Conservation (phyloP, 768 basidiomycete genomes). For the Podaxis sp. region DNA sequence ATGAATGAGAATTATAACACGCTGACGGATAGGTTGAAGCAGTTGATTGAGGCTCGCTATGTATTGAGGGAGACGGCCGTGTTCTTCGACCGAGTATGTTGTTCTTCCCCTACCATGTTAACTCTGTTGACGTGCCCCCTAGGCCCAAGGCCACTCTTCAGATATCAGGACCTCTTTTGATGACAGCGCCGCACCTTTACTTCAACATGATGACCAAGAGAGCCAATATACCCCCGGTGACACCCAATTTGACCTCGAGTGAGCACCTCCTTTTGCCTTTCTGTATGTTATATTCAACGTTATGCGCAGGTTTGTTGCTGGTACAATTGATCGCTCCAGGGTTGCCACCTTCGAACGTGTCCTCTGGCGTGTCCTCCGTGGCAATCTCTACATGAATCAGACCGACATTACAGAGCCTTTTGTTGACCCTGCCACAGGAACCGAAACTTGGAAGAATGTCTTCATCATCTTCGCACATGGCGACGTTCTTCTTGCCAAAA, state of each 20-base stretch:
- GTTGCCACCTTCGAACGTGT: slow-evolving; percentile 95
- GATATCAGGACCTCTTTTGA: slow-evolving; percentile 91
- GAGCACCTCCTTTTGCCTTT: slow-evolving; percentile 24
- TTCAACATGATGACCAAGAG: slow-evolving; percentile 89
- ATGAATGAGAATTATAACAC: slow-evolving; percentile 96
- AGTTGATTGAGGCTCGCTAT: slow-evolving; percentile 91
- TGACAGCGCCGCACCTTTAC: slow-evolving; percentile 85
- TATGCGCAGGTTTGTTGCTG: slow-evolving; percentile 81
- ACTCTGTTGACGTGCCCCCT: slow-evolving; percentile 17
- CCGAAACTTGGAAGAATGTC: slow-evolving; percentile 93
- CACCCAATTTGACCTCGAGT: slow-evolving; percentile 89
- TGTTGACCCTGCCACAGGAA: slow-evolving; percentile 79
- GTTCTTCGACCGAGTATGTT: slow-evolving; percentile 84
- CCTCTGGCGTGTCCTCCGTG: slow-evolving; percentile 95
- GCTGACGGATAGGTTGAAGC: slow-evolving; percentile 80
- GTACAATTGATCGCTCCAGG: slow-evolving; percentile 91
- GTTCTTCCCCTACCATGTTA: neutral
- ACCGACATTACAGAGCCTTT: slow-evolving; percentile 94
- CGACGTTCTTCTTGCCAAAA: slow-evolving; percentile 88
- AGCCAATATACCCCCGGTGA: slow-evolving; percentile 49
- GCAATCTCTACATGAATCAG: slow-evolving; percentile 99
- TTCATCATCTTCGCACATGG: slow-evolving; percentile 99
- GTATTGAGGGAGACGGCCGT: slow-evolving; percentile 94
- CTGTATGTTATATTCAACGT: slow-evolving; percentile 10
- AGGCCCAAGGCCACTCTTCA: slow-evolving; percentile 78